A percentile compares a stretch with the other conserved stretches of the same genome.
Evolutionary conservation across 2,329 filamentous ascomycete species (phyloP).

Genomic region (Penicillium expansum): DNA sequence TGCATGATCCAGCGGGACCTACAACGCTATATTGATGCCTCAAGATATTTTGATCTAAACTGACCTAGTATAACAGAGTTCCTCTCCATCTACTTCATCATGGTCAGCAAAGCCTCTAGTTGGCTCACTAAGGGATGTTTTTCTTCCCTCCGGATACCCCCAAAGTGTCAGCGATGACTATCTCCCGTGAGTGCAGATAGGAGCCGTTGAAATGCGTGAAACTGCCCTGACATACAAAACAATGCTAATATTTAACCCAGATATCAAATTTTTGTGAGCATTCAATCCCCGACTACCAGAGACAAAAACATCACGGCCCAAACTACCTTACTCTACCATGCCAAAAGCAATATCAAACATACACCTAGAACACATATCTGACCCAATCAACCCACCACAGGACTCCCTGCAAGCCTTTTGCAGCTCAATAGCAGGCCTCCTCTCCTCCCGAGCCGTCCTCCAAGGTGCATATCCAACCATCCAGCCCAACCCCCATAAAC

Average conservation of each 20-base stretch:
- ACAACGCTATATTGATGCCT: neutral
- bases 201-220: neutral
- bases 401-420: slow-evolving; percentile 44
- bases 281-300: neutral
- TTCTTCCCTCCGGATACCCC: slow-evolving; percentile 84
- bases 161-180: slow-evolving; percentile 85
- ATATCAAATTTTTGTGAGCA: slow-evolving; percentile 65
- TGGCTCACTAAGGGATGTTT: slow-evolving; percentile 62
- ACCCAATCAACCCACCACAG: slow-evolving; percentile 18
- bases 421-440: slow-evolving; percentile 50
- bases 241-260: slow-evolving; percentile 38
- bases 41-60: neutral
- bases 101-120: slow-evolving; percentile 28
- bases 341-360: neutral
- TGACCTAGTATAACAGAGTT: slow-evolving; percentile 12
- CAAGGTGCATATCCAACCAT: slow-evolving; percentile 51
- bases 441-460: slow-evolving; percentile 79
- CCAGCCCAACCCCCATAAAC: neutral
- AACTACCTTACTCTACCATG: neutral
- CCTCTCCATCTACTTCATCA: slow-evolving; percentile 16
- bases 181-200: slow-evolving; percentile 54
- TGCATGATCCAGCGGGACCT: neutral
- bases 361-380: neutral
- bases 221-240: neutral
- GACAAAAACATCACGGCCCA: neutral